Percentiles rank a stretch among this genome's conserved stretches.
phyloP scores from a whole-genome alignment of 352 stramenopile species.

The Pythium brachiatum region DNA sequence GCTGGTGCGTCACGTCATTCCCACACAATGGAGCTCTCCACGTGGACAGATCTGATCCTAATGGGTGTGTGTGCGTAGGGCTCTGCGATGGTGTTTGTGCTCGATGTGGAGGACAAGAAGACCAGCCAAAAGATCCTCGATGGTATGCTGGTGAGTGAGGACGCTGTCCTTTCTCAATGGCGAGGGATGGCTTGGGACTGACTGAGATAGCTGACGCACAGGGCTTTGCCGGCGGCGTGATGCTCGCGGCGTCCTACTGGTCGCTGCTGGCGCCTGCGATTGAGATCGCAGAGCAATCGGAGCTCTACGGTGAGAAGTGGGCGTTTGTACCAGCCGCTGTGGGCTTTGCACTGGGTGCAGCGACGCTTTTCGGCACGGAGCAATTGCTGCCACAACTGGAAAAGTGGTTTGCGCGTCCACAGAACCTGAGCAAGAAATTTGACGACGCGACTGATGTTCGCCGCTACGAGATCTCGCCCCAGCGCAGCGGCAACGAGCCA shows the following conservation, averaged over 20 bases:
- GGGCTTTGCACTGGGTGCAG: conserved; percentile 75
- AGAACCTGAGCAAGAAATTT: conserved; percentile 57
- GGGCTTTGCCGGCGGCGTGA: conserved; percentile 89
- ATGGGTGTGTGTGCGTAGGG: conserved; percentile 31
- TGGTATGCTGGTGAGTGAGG: conserved; percentile 54
- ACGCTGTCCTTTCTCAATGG: not conserved
- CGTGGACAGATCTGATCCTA: not conserved
- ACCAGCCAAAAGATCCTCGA: conserved; percentile 83
- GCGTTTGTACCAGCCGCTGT: conserved; percentile 82
- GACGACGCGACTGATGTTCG: conserved; percentile 34
- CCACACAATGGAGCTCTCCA: not conserved
- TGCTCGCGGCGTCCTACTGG: conserved; percentile 90
- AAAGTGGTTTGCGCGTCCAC: conserved; percentile 33
- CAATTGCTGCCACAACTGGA: conserved; percentile 59
- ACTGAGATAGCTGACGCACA: conserved; percentile 19
- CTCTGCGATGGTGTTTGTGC: conserved; percentile 75
- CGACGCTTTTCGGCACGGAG: conserved; percentile 77
- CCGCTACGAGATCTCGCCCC: conserved; percentile 7
- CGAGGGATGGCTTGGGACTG: not conserved
- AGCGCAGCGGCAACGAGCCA: not conserved
- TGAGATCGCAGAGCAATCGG: conserved; percentile 81
- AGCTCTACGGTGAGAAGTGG: conserved; percentile 74
- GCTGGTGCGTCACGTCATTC: conserved; percentile 31
- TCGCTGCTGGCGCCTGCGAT: conserved; percentile 83
- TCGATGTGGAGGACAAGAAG: conserved; percentile 74